Evolutionary conservation across 2,329 filamentous ascomycete species (phyloP).

Genomic region (Scopulariopsis brevicaulis): DNA sequence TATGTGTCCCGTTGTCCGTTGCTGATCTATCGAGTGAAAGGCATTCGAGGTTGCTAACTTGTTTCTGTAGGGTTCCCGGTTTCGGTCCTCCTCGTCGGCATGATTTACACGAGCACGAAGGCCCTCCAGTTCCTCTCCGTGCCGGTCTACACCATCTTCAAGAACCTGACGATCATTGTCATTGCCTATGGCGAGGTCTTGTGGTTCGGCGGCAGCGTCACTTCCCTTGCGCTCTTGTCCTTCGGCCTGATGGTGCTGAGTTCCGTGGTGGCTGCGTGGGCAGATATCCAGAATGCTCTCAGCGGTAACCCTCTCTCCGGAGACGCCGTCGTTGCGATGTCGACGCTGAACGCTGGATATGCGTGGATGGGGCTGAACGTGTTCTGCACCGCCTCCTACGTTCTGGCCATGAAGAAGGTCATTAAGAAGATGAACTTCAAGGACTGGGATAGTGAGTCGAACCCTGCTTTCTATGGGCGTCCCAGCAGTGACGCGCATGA

Average conservation of each 20-base stretch:
- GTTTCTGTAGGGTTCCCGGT: slow-evolving; percentile 77
- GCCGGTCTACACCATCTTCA: slow-evolving; percentile 99
- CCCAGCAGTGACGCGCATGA: background rate
- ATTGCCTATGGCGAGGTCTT: slow-evolving; percentile 97
- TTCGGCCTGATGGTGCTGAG: slow-evolving; percentile 96
- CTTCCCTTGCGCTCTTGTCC: slow-evolving; percentile 75
- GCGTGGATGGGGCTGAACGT: slow-evolving; percentile 98
- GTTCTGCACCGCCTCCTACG: slow-evolving; percentile 81
- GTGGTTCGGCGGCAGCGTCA: slow-evolving; percentile 93
- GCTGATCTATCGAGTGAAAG: background rate
- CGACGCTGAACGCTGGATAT: slow-evolving; percentile 88
- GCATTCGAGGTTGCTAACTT: background rate
- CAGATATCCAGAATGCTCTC: slow-evolving; percentile 82
- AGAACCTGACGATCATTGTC: slow-evolving; percentile 97
- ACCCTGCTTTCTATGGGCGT: too few species aligned
- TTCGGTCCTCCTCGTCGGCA: slow-evolving; percentile 87
- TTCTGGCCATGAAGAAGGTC: slow-evolving; percentile 91
- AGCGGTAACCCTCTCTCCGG: slow-evolving; percentile 42
- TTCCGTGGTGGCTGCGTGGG: slow-evolving; percentile 92
- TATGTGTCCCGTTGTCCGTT: slow-evolving; percentile 29
- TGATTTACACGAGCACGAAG: slow-evolving; percentile 98
- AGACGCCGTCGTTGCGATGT: slow-evolving; percentile 64
- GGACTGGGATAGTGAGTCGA: slow-evolving; percentile 88
- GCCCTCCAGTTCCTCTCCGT: slow-evolving; percentile 94
- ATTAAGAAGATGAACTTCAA: slow-evolving; percentile 99